Conservation (phyloP, 495 filamentous ascomycete genomes). For the Podospora australis region DNA sequence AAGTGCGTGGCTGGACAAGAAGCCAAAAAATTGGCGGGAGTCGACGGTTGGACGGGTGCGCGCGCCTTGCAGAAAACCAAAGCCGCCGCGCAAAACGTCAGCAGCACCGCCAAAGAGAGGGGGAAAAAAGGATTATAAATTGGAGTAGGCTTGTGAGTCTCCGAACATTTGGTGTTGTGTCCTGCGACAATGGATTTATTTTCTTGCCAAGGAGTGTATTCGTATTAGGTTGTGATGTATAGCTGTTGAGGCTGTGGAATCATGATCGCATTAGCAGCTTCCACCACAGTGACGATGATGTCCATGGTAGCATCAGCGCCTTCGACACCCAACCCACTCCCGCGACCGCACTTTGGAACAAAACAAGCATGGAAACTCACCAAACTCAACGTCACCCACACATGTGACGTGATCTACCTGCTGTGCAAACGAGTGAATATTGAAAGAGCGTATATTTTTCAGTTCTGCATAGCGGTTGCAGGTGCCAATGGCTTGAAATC, state of each 20-base stretch:
- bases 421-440: slow-evolving; percentile 13
- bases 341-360: background rate
- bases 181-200: slow-evolving; percentile 23
- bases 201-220: too few relatives aligned
- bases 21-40: slow-evolving; percentile 15
- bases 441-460: slow-evolving; percentile 6
- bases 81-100: background rate
- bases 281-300: slow-evolving; percentile 6
- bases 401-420: background rate
- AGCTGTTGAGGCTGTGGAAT: slow-evolving; percentile 5
- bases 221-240: too few relatives aligned
- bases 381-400: slow-evolving; percentile 12
- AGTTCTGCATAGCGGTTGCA: slow-evolving; percentile 3
- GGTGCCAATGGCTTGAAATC: slow-evolving; percentile 16
- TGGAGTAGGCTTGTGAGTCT: slow-evolving; percentile 9
- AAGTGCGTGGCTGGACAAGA: slow-evolving; percentile 28
- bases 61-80: background rate
- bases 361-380: background rate
- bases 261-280: slow-evolving; percentile 1
- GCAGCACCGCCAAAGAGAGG: slow-evolving; percentile 4
- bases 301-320: background rate
- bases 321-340: background rate
- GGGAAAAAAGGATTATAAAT: slow-evolving; percentile 9
- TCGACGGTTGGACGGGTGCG: background rate
- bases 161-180: slow-evolving; percentile 15